phyloP scores from a whole-genome alignment of 345 rosid species.

The Aegle marmelos region DNA sequence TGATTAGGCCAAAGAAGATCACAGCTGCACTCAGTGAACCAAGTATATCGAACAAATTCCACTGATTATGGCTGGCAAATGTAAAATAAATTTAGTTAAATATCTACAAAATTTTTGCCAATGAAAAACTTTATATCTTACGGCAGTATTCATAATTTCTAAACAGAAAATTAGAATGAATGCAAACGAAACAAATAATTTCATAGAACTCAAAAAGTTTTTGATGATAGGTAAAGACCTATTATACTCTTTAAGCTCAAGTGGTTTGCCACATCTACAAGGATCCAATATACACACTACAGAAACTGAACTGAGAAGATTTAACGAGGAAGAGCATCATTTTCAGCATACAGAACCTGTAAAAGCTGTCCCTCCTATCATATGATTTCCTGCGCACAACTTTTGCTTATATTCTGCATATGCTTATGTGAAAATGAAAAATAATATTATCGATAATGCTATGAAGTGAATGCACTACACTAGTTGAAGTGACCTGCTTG shows the following conservation, averaged over 20 bases:
- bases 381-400: neutral
- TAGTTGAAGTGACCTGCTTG: neutral
- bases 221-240: neutral
- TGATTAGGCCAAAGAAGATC: neutral
- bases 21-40: neutral
- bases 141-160: too few species aligned
- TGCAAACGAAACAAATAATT: too few species aligned
- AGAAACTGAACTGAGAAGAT: too few species aligned
- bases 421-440: neutral
- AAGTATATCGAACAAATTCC: neutral
- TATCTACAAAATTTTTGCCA: neutral
- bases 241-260: neutral
- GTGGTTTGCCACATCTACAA: neutral
- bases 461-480: too few species aligned
- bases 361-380: neutral
- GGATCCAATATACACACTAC: neutral
- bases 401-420: neutral
- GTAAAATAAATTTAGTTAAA: neutral
- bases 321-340: too few species aligned
- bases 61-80: neutral
- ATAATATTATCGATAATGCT: too few species aligned
- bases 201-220: too few species aligned
- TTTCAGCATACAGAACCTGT: neutral
- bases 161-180: neutral
- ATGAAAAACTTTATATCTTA: neutral